Base-by-base conservation (phyloP, 2,329 filamentous ascomycete species). In the Xylaria sp. region DNA sequence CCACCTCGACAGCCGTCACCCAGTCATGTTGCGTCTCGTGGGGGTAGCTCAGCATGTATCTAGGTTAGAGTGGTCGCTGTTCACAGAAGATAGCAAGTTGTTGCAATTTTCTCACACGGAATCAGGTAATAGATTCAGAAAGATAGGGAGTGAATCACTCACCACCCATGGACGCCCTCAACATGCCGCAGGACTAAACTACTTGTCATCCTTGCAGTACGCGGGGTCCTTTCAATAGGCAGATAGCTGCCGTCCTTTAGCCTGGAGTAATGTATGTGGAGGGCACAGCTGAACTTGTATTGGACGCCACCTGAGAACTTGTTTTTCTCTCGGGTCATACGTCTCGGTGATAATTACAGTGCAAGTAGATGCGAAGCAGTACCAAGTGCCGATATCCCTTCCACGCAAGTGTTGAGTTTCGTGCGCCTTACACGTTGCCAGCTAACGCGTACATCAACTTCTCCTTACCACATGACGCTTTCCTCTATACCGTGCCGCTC, bases 351-450 rank as follows among this genome's bases (percentile, higher is more conserved):
- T 42, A 23, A 28, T 20, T 20, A 33, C 49, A 59, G 28, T 46
- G 49, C 17, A 46, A 28, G 20, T 58, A 36, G 42, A 56, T 60
- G 66, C 66, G 61, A 64, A 59, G 59, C 26, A 26, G 38, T 51
- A 23, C 48, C 9, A 64, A 44, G 49, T 61, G 26, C 48, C 60
- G 40, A 59, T 15, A 13, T 56, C 48, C 36, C 23, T 36, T 44
- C 57, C 46, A 49, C 31, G 56, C 31, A 58, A 53, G 44, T 57
- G 36, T 38, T 44, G 40, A 49, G 28, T 63, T 17, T 20, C 3
- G 26, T 26, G 31, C 26, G 10, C 15, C 42, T 46, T 54, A 46
- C 38, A 36, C 46, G 28, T 26, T 44, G 38, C 10, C 13, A 44
- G 6, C 28, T 10, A 54, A 36, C 28, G 49, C 28, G 49, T 53